phyloP scores from a whole-genome alignment of 2,329 filamentous ascomycete genomes.

The Colletotrichum sp. region DNA sequence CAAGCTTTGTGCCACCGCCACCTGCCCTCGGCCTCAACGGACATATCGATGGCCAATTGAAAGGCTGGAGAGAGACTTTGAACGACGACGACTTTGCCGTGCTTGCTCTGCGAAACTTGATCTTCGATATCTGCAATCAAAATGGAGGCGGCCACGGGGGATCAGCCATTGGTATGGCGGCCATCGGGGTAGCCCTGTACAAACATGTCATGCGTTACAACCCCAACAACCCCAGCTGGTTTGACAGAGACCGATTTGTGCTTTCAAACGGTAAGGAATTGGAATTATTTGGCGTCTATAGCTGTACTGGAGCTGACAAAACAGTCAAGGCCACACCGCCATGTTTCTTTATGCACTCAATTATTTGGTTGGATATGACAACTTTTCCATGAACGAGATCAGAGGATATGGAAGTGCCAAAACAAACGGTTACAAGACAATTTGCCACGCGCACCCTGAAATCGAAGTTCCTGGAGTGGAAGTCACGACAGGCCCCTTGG shows the following conservation, averaged over 20 bases:
- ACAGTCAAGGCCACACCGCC: slow-evolving; percentile 45
- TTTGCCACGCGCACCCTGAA: slow-evolving; percentile 60
- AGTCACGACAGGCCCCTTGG: slow-evolving; percentile 62
- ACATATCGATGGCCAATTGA: not conserved
- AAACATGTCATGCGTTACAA: slow-evolving; percentile 65
- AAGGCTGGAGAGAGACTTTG: not conserved
- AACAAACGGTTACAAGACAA: slow-evolving; percentile 22
- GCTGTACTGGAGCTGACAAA: not conserved
- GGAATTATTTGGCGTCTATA: not conserved
- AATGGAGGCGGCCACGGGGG: slow-evolving; percentile 62
- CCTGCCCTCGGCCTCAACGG: not conserved
- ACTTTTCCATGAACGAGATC: slow-evolving; percentile 57
- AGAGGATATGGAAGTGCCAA: slow-evolving; percentile 49
- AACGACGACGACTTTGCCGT: not conserved
- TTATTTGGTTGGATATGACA: slow-evolving; percentile 54
- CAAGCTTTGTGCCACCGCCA: not conserved
- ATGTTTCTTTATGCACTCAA: slow-evolving; percentile 56
- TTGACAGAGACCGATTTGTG: slow-evolving; percentile 65
- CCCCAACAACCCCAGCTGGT: slow-evolving; percentile 54
- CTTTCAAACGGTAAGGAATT: slow-evolving; percentile 54
- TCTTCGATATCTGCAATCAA: slow-evolving; percentile 58
- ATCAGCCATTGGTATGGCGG: slow-evolving; percentile 40
- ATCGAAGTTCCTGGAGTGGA: slow-evolving; percentile 61
- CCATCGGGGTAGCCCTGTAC: slow-evolving; percentile 50
- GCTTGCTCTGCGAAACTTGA: not conserved